Evolutionary conservation across 1,284 basidiomycete genomes (phyloP).

Genomic region (Moesziomyces aphidis): DNA sequence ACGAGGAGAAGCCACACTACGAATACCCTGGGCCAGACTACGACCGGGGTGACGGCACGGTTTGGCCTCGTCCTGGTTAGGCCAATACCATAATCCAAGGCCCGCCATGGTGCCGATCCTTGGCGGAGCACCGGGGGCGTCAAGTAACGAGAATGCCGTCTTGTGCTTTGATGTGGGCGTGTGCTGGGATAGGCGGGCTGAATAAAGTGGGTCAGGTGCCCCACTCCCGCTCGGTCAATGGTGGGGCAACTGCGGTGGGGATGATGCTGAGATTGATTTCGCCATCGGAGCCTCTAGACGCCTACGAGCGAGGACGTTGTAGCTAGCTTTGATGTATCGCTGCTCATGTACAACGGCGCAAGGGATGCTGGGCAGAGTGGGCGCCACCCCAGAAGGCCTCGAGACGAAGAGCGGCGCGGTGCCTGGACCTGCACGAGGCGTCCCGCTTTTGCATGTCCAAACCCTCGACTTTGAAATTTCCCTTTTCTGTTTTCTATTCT

Average conservation of each 20-base stretch:
- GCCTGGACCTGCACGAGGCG: neutral
- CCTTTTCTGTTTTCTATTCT: neutral
- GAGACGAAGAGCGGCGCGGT: neutral
- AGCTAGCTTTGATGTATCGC: too few relatives aligned
- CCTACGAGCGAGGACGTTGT: too few relatives aligned
- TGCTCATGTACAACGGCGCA: too few relatives aligned
- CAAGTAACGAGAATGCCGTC: neutral
- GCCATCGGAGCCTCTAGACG: too few relatives aligned
- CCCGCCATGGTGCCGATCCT: too few relatives aligned
- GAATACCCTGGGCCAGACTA: slow-evolving; percentile 52
- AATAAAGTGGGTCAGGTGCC: too few relatives aligned
- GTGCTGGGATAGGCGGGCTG: too few relatives aligned
- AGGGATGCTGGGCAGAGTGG: too few relatives aligned
- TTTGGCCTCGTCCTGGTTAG: slow-evolving; percentile 46
- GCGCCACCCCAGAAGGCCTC: neutral
- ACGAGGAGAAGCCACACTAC: slow-evolving; percentile 58
- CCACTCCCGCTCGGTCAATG: too few relatives aligned
- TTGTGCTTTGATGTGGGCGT: too few relatives aligned
- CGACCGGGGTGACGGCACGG: slow-evolving; percentile 51
- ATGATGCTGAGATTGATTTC: too few relatives aligned
- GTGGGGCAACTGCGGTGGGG: too few relatives aligned
- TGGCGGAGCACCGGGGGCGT: neutral
- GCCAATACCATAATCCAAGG: neutral
- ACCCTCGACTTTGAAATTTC: neutral
- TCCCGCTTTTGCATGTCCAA: slow-evolving; percentile 10